phyloP scores from a whole-genome alignment of 208 protist genomes.

The Acanthamoeba culbertsoni region DNA sequence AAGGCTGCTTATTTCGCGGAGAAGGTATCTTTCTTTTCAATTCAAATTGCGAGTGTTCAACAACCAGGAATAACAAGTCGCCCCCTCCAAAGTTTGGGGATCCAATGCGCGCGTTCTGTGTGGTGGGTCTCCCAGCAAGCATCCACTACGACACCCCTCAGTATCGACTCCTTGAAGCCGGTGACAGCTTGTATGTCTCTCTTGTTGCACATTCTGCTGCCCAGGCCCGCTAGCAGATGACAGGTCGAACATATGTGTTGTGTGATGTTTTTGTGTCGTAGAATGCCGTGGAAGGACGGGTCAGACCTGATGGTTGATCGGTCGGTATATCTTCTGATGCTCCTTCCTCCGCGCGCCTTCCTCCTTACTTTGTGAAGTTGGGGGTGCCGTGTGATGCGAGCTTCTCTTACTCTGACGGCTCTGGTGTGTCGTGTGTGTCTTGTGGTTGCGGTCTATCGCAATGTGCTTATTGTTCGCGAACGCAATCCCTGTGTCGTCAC shows the following conservation, averaged over 20 bases:
- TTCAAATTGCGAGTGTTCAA: neutral
- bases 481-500: no score
- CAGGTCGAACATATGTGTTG: neutral
- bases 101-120: slow-evolving; percentile 12
- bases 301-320: slow-evolving; percentile 51
- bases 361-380: neutral
- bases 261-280: neutral
- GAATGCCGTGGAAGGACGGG: slow-evolving; percentile 51
- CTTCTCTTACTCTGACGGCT: no score
- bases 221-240: neutral
- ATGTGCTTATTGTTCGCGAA: no score
- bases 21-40: neutral
- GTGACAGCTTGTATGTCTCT: slow-evolving; percentile 31
- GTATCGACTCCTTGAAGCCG: slow-evolving; percentile 33
- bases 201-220: neutral
- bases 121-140: slow-evolving; percentile 12
- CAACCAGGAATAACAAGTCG: neutral
- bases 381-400: no score
- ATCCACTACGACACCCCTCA: neutral
- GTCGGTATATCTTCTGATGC: neutral
- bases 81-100: neutral
- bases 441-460: no score
- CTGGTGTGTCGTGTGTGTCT: no score
- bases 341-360: neutral
- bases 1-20: slow-evolving; percentile 60